Evolutionary conservation across 1,284 basidiomycete genomes (phyloP), one percentile per base, ranked within the genome.

Genomic region (Microbotryomycetes sp.): DNA sequence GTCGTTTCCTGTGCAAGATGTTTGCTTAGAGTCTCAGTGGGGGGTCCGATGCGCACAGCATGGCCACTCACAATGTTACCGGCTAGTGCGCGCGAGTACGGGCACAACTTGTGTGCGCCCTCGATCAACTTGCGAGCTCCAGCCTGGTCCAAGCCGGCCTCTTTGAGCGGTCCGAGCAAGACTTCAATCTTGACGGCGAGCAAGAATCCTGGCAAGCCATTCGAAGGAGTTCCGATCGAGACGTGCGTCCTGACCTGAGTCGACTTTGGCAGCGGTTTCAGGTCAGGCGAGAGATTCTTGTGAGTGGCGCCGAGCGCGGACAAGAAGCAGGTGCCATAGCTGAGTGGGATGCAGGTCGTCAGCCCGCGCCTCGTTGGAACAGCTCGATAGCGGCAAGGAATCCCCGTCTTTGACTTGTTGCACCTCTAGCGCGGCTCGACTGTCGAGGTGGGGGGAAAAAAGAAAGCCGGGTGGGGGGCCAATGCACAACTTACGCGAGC

Each of bases 311-410:
- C 61, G 28, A 71, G 55, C 0, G 70, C 70, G 27, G 60, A 62
- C 13, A 69, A 62, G 66, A 68, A 71, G 61, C 70, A 71, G 26
- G 66, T 68, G 4, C 58, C 58, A 59, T 69, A 71, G 21, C 57
- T 59, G 57, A 27, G n/a, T n/a, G n/a, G n/a, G n/a, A n/a, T n/a
- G 13, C n/a, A n/a, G n/a, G n/a, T n/a, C n/a, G n/a, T n/a, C n/a
- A n/a, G n/a, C n/a, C n/a, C n/a, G n/a, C n/a, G n/a, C n/a, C n/a
- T n/a, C n/a, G n/a, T n/a, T n/a, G n/a, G n/a, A n/a, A n/a, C n/a
- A n/a, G n/a, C n/a, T n/a, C n/a, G n/a, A n/a, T n/a, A n/a, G n/a
- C n/a, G n/a, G n/a, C n/a, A n/a, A n/a, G n/a, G n/a, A n/a, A n/a
- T n/a, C n/a, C n/a, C n/a, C n/a, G n/a, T n/a, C n/a, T n/a, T n/a